Evolutionary conservation across 208 protist genomes (phyloP).

Genomic region (Spongospora subterranea): DNA sequence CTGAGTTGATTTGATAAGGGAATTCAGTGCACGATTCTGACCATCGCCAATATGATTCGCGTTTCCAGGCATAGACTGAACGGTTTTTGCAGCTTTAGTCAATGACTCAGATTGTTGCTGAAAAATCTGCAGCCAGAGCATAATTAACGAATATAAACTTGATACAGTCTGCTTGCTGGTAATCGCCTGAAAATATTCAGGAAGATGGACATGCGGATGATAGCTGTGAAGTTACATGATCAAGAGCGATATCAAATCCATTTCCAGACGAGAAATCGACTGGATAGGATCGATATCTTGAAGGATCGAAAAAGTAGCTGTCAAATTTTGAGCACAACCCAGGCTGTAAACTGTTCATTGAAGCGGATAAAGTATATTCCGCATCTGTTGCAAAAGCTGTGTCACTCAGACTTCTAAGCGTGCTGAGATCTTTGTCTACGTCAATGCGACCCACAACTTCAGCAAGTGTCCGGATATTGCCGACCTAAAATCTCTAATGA

Average conservation of each 20-base stretch:
- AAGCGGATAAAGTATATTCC: neutral
- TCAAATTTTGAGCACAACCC: neutral
- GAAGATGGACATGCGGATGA: neutral
- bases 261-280: constrained; percentile 12
- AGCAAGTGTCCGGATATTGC: neutral
- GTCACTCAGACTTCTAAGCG: neutral
- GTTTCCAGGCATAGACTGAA: neutral
- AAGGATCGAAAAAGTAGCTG: neutral
- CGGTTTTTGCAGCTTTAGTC: neutral
- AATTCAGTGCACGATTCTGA: neutral
- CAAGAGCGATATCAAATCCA: constrained; percentile 17
- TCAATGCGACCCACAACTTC: neutral
- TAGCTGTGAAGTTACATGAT: constrained; percentile 18
- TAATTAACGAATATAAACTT: neutral
- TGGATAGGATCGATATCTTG: neutral
- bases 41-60: neutral
- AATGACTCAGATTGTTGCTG: neutral
- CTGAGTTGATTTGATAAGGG: neutral
- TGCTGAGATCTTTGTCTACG: neutral
- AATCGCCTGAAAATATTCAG: neutral
- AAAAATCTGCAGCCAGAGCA: neutral
- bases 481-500: too few species aligned
- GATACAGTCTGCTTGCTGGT: neutral
- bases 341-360: neutral
- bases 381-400: neutral